Percentiles rank a stretch among this genome's conserved stretches.
phyloP scores from a whole-genome alignment of 768 basidiomycete species.

The Serendipita vermifera region DNA sequence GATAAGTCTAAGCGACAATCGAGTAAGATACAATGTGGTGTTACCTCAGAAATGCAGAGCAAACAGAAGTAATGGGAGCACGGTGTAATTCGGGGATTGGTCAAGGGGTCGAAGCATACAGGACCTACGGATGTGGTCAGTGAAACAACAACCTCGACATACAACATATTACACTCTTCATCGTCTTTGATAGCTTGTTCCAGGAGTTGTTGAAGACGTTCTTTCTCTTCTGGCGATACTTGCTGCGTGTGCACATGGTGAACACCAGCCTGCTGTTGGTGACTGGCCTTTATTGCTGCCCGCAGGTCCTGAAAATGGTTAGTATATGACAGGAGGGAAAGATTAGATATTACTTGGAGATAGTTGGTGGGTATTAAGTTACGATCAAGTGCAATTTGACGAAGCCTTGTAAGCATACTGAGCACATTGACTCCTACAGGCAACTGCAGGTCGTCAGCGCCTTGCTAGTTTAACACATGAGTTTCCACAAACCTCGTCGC shows the following conservation, averaged over 20 bases:
- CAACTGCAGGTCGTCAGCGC: constrained; percentile 30
- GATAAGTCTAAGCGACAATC: constrained; percentile 29
- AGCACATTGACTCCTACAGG: constrained; percentile 46
- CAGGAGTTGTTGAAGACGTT: constrained; percentile 43
- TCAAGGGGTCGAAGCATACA: constrained; percentile 18
- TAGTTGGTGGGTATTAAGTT: constrained; percentile 60
- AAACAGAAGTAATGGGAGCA: constrained; percentile 66
- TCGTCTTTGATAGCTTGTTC: constrained; percentile 61
- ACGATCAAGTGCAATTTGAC: constrained; percentile 72
- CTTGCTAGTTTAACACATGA: too few species aligned
- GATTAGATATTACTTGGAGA: constrained; percentile 30
- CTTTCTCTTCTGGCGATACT: constrained; percentile 38
- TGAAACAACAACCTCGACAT: background rate
- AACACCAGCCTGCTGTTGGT: background rate
- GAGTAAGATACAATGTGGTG: background rate
- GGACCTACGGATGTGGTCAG: background rate
- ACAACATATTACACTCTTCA: constrained; percentile 55
- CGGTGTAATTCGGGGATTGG: constrained; percentile 56
- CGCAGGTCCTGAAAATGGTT: background rate
- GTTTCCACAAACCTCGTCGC: background rate
- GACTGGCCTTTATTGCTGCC: background rate
- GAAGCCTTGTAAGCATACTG: constrained; percentile 74
- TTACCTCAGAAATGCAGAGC: constrained; percentile 29
- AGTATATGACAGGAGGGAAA: constrained; percentile 18
- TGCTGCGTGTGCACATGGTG: constrained; percentile 1